phyloP scores from a whole-genome alignment of 1,284 basidiomycete species.

The Puccinia horiana region DNA sequence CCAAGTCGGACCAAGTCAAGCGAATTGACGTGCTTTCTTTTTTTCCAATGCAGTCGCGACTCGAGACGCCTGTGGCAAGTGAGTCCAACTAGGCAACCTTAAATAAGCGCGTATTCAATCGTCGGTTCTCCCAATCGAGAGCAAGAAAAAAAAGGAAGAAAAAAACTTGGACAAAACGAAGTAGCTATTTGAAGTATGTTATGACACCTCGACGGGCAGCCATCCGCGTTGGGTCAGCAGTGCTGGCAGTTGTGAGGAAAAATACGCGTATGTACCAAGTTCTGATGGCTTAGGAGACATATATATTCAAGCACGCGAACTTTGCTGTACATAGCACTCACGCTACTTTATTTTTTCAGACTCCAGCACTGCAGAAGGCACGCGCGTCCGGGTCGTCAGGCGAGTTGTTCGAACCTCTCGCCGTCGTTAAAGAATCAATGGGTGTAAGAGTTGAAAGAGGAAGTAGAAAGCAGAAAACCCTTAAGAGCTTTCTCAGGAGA shows the following conservation, averaged over 20 bases:
- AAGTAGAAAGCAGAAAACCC: no score
- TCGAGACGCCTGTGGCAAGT: neutral
- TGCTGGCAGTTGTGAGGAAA: neutral
- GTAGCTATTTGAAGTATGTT: no score
- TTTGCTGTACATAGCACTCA: constrained; percentile 2
- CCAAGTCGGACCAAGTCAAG: neutral
- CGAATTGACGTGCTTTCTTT: neutral
- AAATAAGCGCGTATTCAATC: neutral
- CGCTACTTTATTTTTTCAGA: neutral
- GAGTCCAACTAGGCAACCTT: neutral
- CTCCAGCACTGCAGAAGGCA: neutral
- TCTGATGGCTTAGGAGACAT: neutral
- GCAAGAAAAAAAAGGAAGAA: neutral
- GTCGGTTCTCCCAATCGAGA: neutral
- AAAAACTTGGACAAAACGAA: no score
- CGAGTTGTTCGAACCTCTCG: neutral
- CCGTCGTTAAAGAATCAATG: no score
- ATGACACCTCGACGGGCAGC: neutral
- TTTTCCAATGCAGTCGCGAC: neutral
- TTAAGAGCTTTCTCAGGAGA: no score
- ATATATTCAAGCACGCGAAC: neutral
- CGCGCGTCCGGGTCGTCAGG: neutral
- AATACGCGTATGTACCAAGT: neutral
- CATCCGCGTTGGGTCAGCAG: neutral
- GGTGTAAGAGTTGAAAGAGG: no score